Evolutionary conservation across 495 filamentous ascomycete genomes (phyloP).

Genomic region (Penicillium manginii): DNA sequence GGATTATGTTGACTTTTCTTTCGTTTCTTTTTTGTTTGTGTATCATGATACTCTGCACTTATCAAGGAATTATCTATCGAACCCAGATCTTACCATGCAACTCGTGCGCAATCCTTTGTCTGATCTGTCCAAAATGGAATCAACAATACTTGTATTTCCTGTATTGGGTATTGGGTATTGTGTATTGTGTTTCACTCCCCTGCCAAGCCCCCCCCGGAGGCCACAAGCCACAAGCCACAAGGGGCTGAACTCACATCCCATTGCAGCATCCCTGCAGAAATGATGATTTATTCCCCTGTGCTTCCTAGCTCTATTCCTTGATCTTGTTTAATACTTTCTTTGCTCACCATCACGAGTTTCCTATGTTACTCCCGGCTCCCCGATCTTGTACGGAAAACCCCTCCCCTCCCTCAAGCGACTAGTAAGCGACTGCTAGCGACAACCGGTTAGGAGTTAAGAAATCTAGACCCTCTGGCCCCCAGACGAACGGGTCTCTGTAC

Average conservation of each 20-base stretch:
- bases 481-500: neutral
- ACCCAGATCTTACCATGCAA: neutral
- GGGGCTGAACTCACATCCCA: conserved; percentile 12
- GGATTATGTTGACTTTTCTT: too few species aligned
- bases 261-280: conserved; percentile 11
- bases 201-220: conserved; percentile 9
- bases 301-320: neutral
- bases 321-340: neutral
- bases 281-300: neutral
- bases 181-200: neutral
- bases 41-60: too few species aligned
- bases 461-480: conserved; percentile 26
- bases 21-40: too few species aligned
- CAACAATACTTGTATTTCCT: too few species aligned
- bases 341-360: neutral
- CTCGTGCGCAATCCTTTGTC: conserved; percentile 2
- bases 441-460: conserved; percentile 22
- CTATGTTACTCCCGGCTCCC: neutral
- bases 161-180: too few species aligned
- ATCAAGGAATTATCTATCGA: neutral
- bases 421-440: neutral
- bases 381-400: neutral
- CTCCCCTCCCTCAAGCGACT: neutral
- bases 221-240: conserved; percentile 22
- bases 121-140: neutral